Evolutionary conservation across 371 early-diverging fungal species (phyloP), one percentile per base, ranked within the genome.

Genomic region (Zancudomyces culisetae): DNA sequence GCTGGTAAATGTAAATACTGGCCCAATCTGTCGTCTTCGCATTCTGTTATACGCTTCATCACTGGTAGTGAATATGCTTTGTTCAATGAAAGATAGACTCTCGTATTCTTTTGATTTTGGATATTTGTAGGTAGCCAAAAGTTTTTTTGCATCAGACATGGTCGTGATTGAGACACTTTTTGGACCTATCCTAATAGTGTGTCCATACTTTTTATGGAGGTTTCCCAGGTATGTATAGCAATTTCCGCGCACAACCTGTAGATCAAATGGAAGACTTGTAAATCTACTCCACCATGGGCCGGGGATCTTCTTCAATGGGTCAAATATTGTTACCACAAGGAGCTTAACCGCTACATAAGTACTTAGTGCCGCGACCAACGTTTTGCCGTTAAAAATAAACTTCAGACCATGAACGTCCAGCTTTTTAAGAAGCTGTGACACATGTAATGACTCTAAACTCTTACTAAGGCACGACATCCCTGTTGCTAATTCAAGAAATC

Each of bases 121-220:
- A 18, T 54, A 66, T 1, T n/a, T 43, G 47, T 66, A 67, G 20
- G 66, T 49, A 1, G 66, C 50, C 0, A 68, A 50, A 8, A 66
- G 51, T 27, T 45, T 51, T 13, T 60, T 58, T 0, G 59, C 20
- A 15, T 68, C 68, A 2, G 21, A 18, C 0, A 43, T 48, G 28
- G 43, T 53, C 39, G 54, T 21, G 0, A 68, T 42, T 4, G 66
- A 66, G 20, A 67, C 54, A 15, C 58, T 52, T 59, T 55, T 51
- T 43, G 51, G 51, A 43, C 47, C 3, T 27, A 47, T 19, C 29
- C 47, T 47, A 19, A 23, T 6, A 19, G 29, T 19, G 10, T 26
- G 47, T 20, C 47, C 47, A 47, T 21, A 47, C 26, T 47, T 47
- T 6, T 47, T 19, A 23, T 47, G 47, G 3, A 66, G 30, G 13